phyloP scores from a whole-genome alignment of 495 filamentous ascomycete species.

The Hypoxylon subgilvum region DNA sequence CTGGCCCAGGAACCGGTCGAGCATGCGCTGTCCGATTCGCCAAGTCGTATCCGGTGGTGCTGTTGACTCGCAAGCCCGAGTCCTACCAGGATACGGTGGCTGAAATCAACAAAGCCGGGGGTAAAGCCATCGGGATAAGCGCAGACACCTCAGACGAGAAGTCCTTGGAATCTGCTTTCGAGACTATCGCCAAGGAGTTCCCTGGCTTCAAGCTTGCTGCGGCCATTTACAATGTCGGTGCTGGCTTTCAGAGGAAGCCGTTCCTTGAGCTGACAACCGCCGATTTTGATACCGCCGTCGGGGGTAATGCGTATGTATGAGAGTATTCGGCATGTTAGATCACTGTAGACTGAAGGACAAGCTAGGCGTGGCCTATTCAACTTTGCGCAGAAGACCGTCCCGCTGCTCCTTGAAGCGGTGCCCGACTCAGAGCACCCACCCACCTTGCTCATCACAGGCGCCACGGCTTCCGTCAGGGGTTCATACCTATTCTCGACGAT shows the following conservation, averaged over 20 bases:
- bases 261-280: conserved; percentile 75
- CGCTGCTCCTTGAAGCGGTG: conserved; percentile 67
- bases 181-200: conserved; percentile 66
- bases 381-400: conserved; percentile 76
- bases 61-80: conserved; percentile 72
- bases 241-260: conserved; percentile 73
- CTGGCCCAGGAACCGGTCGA: conserved; percentile 67
- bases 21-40: conserved; percentile 72
- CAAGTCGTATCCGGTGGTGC: conserved; percentile 73
- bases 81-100: conserved; percentile 71
- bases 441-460: conserved; percentile 85
- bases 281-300: conserved; percentile 65
- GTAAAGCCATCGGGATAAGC: conserved; percentile 76
- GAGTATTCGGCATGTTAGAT: neutral
- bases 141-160: conserved; percentile 70
- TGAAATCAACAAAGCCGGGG: conserved; percentile 73
- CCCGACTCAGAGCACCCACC: conserved; percentile 66
- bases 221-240: conserved; percentile 83
- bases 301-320: conserved; percentile 65
- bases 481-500: conserved; percentile 74
- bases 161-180: conserved; percentile 70
- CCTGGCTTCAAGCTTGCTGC: conserved; percentile 66
- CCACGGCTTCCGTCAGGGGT: conserved; percentile 79
- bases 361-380: conserved; percentile 73
- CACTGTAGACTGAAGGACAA: neutral